Evolutionary conservation across 495 filamentous ascomycete genomes (phyloP).

Genomic region (Pyrenula aspistea): DNA sequence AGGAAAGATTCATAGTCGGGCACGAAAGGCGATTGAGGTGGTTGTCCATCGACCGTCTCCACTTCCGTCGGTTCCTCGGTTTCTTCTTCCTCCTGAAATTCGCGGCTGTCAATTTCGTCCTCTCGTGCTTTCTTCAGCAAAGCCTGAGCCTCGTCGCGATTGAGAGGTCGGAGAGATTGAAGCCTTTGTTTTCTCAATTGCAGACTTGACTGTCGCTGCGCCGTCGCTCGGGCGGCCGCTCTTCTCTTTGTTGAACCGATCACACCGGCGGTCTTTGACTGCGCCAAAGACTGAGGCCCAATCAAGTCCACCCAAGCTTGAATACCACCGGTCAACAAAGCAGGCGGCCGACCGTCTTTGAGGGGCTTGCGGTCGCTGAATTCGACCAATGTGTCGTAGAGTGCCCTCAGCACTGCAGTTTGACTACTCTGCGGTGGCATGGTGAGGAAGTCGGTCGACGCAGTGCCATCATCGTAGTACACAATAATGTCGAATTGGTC

Average conservation of each 20-base stretch:
- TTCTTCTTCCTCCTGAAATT: slow-evolving; percentile 26
- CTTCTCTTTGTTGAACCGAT: slow-evolving; percentile 29
- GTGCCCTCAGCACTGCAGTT: slow-evolving; percentile 48
- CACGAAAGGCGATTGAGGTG: slow-evolving; percentile 30
- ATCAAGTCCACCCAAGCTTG: slow-evolving; percentile 74
- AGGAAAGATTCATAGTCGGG: slow-evolving; percentile 64
- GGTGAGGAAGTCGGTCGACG: slow-evolving; percentile 37
- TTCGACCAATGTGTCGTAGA: slow-evolving; percentile 70
- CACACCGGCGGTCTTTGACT: slow-evolving; percentile 40
- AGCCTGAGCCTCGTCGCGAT: slow-evolving; percentile 45
- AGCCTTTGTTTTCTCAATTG: slow-evolving; percentile 42
- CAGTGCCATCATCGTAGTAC: slow-evolving; percentile 70
- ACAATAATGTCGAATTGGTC: slow-evolving; percentile 78
- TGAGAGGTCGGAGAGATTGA: slow-evolving; percentile 45
- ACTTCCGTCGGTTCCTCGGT: slow-evolving; percentile 27
- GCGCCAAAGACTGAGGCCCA: slow-evolving; percentile 54
- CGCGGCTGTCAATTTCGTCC: slow-evolving; percentile 36
- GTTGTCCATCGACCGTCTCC: slow-evolving; percentile 16
- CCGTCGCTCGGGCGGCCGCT: slow-evolving; percentile 34
- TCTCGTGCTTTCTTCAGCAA: slow-evolving; percentile 49
- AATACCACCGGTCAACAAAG: slow-evolving; percentile 70
- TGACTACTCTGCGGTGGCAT: slow-evolving; percentile 33
- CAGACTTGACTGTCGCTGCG: slow-evolving; percentile 30
- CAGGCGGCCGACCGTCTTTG: slow-evolving; percentile 48
- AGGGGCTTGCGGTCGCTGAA: slow-evolving; percentile 70